Base-by-base conservation (phyloP, 495 filamentous ascomycete genomes). In the Tuber melanosporum region DNA sequence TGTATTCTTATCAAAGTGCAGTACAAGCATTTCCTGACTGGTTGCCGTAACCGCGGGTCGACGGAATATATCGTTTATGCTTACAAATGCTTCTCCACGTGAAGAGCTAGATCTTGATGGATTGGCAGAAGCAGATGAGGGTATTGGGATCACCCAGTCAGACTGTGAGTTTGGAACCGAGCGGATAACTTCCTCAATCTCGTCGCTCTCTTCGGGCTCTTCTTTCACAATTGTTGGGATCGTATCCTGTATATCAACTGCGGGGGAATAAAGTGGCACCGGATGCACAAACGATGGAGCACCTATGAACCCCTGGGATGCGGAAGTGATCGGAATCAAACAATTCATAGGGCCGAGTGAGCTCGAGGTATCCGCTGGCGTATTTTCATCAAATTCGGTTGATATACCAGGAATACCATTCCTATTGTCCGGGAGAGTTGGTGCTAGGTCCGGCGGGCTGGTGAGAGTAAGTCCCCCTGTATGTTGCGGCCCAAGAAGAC, bases 1-100 rank as follows among this genome's bases (percentile, higher is more conserved):
- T 0, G 92, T 94, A 42, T 91, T 84, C 70, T 87, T 86, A 80
- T 93, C 90, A 80, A 92, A 94, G 44, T 91, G 88, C 43, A 90
- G 76, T 14, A 91, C 87, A 26, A 94, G 84, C 87, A 91, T 89
- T 76, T 93, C 92, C 20, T 88, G 87, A 71, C 87, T 90, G 44
- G 85, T 86, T 72, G 85, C 75, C 75, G 85, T 76, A 74, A 88
- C 84, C 47, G 82, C 83, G 14, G 89, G 90, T 73, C 88, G 86
- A 22, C 76, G 77, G 73, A 85, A 86, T 32, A 89, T 81, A 62
- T 82, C 81, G 70, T 76, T 72, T 10, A 71, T 47, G 69, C 80
- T 79, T n/a, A 78, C 69, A 26, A 78, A 77, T 43, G 73, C 45
- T 57, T 76, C 73, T 49, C 75, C 75, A 20, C 39, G 57, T 74